These are phyloP conservation scores for Cucurbita moschata DNA, from an alignment of 306 rosid genomes.

Conservation along the genomic window DNA sequence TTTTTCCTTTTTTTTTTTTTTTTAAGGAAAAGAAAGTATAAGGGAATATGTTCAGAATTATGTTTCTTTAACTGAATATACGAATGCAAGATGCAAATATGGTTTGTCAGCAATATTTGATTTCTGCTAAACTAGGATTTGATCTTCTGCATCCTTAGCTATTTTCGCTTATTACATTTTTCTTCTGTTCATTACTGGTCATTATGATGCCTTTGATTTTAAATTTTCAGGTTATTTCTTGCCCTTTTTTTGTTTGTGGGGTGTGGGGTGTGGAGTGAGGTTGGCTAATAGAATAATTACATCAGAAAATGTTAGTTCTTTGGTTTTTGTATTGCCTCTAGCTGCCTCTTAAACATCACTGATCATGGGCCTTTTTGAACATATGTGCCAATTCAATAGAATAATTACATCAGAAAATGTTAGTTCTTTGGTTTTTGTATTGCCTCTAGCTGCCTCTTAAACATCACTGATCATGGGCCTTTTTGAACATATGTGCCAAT, in stretches of 20 bases:
- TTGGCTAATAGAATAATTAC: background rate
- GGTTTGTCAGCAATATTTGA: background rate
- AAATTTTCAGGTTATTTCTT: background rate
- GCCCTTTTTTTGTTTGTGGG: background rate
- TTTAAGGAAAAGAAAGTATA: too few species aligned
- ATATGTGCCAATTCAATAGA: too few species aligned
- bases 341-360: background rate
- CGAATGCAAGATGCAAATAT: background rate
- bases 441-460: background rate
- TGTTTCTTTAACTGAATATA: background rate
- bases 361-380: too few species aligned
- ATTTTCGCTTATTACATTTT: background rate
- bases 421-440: background rate
- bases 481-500: background rate
- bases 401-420: background rate
- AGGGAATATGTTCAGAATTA: background rate
- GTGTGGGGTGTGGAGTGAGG: background rate
- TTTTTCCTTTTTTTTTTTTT: too few species aligned
- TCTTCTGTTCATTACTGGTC: background rate
- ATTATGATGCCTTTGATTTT: background rate
- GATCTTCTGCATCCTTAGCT: background rate
- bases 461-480: background rate
- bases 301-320: background rate
- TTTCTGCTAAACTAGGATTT: background rate
- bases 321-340: background rate